Conservation (phyloP, 805 yeast species). For the Zygoascus tannicola region DNA sequence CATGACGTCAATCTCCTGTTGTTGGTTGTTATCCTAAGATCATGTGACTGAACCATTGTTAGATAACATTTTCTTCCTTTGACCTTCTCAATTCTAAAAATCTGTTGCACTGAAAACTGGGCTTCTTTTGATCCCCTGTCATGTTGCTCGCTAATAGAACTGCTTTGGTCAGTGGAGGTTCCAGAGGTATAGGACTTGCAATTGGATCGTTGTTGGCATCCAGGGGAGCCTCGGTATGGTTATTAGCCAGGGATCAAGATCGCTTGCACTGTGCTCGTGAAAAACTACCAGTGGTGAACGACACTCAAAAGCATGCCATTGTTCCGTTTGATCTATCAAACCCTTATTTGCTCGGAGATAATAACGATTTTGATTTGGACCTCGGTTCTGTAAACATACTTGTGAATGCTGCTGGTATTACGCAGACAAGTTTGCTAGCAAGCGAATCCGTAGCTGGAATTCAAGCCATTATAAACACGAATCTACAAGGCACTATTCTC, state of each 20-base stretch:
- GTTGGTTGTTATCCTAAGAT: no score
- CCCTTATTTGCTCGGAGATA: conserved; percentile 8
- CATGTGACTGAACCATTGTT: no score
- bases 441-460: conserved; percentile 37
- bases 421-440: conserved; percentile 46
- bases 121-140: no score
- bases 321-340: conserved; percentile 13
- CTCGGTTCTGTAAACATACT: conserved; percentile 33
- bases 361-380: not conserved
- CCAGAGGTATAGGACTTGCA: conserved; percentile 55
- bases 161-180: conserved; percentile 50
- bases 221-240: conserved; percentile 43
- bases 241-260: conserved; percentile 41
- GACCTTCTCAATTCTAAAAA: no score
- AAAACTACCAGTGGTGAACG: conserved; percentile 10
- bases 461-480: conserved; percentile 39
- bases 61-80: no score
- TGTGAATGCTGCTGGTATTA: conserved; percentile 49
- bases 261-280: conserved; percentile 15
- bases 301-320: conserved; percentile 8
- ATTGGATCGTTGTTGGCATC: conserved; percentile 44
- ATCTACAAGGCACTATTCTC: conserved; percentile 53
- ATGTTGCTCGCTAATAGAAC: not conserved
- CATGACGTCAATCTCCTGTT: no score
- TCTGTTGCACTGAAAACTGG: no score